Conservation (phyloP, 1,284 basidiomycete genomes). For the Porodaedalea pini region DNA sequence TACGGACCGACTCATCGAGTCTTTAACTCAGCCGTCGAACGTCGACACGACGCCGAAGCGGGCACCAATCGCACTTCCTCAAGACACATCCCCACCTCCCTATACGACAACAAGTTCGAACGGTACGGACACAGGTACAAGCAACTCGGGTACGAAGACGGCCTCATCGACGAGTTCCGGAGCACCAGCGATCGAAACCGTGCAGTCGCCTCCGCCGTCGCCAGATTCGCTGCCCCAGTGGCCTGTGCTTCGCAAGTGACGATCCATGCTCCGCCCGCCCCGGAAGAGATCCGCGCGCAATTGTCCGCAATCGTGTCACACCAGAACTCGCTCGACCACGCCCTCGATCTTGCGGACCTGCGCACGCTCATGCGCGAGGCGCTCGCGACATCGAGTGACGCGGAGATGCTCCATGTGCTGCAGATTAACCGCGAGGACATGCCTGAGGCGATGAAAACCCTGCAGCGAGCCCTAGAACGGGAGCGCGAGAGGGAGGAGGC, state of each 20-base stretch:
- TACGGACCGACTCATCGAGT: constrained; percentile 24
- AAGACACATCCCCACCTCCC: constrained; percentile 32
- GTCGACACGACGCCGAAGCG: constrained; percentile 21
- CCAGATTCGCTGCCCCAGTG: constrained; percentile 10
- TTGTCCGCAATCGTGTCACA: constrained; percentile 21
- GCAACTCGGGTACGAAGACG: constrained; percentile 1
- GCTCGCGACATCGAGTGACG: constrained; percentile 55
- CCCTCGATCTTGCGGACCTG: constrained; percentile 54
- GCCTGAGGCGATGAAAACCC: constrained; percentile 75
- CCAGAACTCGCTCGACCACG: constrained; percentile 55
- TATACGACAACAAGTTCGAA: constrained; percentile 12
- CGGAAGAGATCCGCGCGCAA: constrained; percentile 16
- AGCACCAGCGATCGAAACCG: constrained; percentile 3
- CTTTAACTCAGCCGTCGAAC: constrained; percentile 27
- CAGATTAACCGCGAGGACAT: constrained; percentile 66
- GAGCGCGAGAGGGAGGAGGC: constrained; percentile 38
- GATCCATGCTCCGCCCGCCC: constrained; percentile 5
- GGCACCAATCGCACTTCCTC: constrained; percentile 6
- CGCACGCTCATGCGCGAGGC: constrained; percentile 55
- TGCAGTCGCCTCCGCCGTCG: constrained; percentile 18
- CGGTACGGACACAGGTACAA: constrained; percentile 4
- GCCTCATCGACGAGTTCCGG: constrained; percentile 4
- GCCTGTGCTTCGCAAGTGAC: constrained; percentile 10
- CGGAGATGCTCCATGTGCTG: constrained; percentile 58
- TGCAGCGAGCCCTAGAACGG: constrained; percentile 63